These are phyloP conservation scores for Coelastrella sp. DNA, from an alignment of 139 green algal genomes.

Conservation along the genomic window DNA sequence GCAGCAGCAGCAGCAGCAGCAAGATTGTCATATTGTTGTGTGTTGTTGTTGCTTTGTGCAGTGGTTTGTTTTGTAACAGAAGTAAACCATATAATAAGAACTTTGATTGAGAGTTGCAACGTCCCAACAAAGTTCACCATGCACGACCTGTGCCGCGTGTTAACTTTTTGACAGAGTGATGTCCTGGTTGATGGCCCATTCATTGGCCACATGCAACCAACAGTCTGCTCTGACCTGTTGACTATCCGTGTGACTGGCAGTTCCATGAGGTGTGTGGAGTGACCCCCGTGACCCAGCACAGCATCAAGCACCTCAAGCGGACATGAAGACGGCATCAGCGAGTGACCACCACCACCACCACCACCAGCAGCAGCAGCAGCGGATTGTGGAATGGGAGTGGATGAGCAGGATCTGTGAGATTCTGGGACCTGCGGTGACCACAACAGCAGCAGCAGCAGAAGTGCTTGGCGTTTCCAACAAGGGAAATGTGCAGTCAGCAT, in stretches of 20 bases:
- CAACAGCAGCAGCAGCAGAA: background rate
- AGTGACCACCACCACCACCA: no score
- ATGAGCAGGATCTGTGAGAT: background rate
- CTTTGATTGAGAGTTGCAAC: no score
- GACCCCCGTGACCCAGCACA: background rate
- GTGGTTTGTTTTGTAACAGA: no score
- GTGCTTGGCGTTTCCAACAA: background rate
- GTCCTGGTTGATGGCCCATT: no score
- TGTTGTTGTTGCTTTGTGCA: background rate
- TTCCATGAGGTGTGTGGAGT: background rate
- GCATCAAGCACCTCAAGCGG: background rate
- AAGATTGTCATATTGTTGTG: background rate
- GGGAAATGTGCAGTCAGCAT: background rate
- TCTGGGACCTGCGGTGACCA: background rate
- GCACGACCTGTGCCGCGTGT: no score
- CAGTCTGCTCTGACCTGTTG: constrained; percentile 31
- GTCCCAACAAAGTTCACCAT: no score
- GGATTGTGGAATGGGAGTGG: background rate
- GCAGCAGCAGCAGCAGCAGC: constrained; percentile 2
- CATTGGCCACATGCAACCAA: no score
- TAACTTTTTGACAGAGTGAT: no score
- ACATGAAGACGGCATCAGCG: background rate
- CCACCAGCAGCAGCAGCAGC: no score
- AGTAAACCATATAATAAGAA: no score
- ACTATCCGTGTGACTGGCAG: constrained; percentile 25